These are phyloP conservation scores for Crepidotus variabilis DNA, from an alignment of 768 basidiomycete genomes.

Conservation along the genomic window DNA sequence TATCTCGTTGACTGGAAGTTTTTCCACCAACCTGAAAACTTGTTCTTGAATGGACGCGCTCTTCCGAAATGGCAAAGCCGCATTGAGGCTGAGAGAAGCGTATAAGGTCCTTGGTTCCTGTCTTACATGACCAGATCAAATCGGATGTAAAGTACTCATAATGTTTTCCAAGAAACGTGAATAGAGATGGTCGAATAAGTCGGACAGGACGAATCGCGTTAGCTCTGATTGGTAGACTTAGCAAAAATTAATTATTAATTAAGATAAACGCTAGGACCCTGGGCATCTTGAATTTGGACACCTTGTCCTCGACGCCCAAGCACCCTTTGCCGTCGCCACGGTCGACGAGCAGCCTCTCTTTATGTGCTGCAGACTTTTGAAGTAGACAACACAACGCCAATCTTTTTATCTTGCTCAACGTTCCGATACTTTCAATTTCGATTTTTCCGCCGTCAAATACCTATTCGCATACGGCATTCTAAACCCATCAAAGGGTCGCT, in stretches of 20 bases:
- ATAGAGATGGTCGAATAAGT: too few species aligned
- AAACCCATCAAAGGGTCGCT: not conserved
- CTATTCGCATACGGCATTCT: slow-evolving; percentile 3
- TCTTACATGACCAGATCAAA: too few species aligned
- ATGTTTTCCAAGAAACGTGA: too few species aligned
- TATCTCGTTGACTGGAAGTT: too few species aligned
- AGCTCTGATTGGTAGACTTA: not conserved
- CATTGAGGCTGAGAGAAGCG: too few species aligned
- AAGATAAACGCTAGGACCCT: not conserved
- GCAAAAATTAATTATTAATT: not conserved
- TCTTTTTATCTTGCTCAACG: slow-evolving; percentile 15
- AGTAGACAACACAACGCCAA: slow-evolving; percentile 11
- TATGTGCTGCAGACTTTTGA: slow-evolving; percentile 17
- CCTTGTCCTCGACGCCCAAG: slow-evolving; percentile 12
- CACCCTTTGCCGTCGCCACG: slow-evolving; percentile 23
- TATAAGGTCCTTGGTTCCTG: too few species aligned
- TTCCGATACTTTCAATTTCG: slow-evolving; percentile 3
- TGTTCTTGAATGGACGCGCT: too few species aligned
- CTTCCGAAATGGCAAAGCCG: too few species aligned
- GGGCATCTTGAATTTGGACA: not conserved
- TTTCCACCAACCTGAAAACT: too few species aligned
- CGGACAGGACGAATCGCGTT: not conserved
- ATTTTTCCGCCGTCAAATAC: slow-evolving; percentile 10
- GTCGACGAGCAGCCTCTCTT: slow-evolving; percentile 25
- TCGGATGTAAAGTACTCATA: too few species aligned